Evolutionary conservation across 306 rosid species (phyloP).

Genomic region (Aeschynomene evenia): DNA sequence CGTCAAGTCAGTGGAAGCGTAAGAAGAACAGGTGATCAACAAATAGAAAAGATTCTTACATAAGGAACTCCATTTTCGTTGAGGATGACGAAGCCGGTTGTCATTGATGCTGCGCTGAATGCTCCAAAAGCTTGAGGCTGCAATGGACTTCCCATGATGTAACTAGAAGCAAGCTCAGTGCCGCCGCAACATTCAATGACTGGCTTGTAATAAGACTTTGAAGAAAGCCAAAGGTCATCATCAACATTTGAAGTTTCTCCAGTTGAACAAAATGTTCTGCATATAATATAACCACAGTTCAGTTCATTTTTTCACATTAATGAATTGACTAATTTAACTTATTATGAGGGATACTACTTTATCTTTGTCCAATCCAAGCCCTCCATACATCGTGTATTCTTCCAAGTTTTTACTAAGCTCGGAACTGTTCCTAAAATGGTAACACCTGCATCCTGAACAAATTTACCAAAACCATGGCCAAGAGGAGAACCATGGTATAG

Average conservation of each 20-base stretch:
- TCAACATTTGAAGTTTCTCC: constrained; percentile 88
- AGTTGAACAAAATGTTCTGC: constrained; percentile 68
- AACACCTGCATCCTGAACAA: constrained; percentile 94
- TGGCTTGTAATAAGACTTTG: constrained; percentile 72
- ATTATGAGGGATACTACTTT: constrained; percentile 46
- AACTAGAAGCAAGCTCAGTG: constrained; percentile 75
- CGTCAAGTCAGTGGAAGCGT: neutral
- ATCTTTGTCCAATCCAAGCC: constrained; percentile 94
- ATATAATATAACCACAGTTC: constrained; percentile 19
- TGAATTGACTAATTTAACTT: constrained; percentile 6
- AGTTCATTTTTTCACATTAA: constrained; percentile 22
- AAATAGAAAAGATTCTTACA: constrained; percentile 36
- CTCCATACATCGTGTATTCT: constrained; percentile 74
- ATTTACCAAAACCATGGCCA: constrained; percentile 81
- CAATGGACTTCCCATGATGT: constrained; percentile 54
- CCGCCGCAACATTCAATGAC: constrained; percentile 82
- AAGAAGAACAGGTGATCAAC: neutral
- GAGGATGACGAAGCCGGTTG: constrained; percentile 71
- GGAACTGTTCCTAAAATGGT: constrained; percentile 95
- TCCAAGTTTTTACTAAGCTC: constrained; percentile 92
- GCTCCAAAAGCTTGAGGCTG: constrained; percentile 96
- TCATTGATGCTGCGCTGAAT: constrained; percentile 73
- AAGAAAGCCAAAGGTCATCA: constrained; percentile 96
- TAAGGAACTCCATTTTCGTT: constrained; percentile 71
- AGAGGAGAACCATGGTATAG: constrained; percentile 97